Base-by-base conservation (phyloP, 306 rosid species). In the Trichosanthes cucumerina region DNA sequence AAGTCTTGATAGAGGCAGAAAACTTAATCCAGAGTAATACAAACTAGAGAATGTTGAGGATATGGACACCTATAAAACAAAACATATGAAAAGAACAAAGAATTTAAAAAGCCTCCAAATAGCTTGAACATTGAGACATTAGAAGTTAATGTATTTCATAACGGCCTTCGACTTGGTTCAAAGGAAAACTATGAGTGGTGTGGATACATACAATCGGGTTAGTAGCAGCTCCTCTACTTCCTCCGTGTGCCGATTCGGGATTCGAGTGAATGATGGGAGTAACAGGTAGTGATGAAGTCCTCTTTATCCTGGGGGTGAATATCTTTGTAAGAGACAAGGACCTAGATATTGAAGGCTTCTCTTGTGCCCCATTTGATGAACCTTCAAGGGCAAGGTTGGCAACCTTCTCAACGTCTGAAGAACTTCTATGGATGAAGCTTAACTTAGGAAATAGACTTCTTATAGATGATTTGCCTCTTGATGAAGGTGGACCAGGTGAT, bases 201-300 rank as follows among this genome's bases (percentile, higher is more conserved):
- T 10, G 75, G 41, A 54, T 38, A 80, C 99, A 85, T 89, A 95
- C 99, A 77, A 65, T 81, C 57, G 80, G 69, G 77, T 46, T 82
- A 69, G 81, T 84, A 69, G 91, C 81, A 59, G 85, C 85, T 77
- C 81, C 91, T 65, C 82, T 68, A 73, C 81, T 79, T 85, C 90
- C 96, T 82, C 79, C 85, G 5, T 84, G 88, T 80, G 83, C 78
- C 58, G 89, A 86, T 36, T 92, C 97, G 0, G 82, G 78, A 64
- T 83, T 86, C 28, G 86, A 81, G 54, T 79, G 89, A 31, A 79
- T 84, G 74, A 91, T 24, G 82, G 92, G 91, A 82, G 90, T 92
- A 8, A 88, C 97, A 0, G 99, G 99, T 18, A 96, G 88, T 14
- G 99, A 96, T 33, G 99, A 90, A 3, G 99, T 89, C 65, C 97